A percentile compares a stretch with the other conserved stretches of the same genome.
Conservation (phyloP, 2,329 filamentous ascomycete genomes). For the Xylariaceae sp. region DNA sequence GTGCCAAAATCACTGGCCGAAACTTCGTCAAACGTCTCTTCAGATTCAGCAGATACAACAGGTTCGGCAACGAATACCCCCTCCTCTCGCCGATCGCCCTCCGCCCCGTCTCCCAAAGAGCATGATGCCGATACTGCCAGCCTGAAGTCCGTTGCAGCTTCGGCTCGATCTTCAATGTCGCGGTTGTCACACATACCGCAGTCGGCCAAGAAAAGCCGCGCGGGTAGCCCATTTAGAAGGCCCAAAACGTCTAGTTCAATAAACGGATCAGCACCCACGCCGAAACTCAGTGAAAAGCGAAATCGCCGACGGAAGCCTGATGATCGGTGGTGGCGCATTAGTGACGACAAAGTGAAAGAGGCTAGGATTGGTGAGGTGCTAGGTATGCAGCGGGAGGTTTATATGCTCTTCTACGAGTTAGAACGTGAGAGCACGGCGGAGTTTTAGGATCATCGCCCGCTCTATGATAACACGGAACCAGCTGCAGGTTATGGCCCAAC, state of each 20-base stretch:
- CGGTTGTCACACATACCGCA: slow-evolving; percentile 45
- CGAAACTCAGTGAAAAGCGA: slow-evolving; percentile 17
- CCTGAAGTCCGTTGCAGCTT: slow-evolving; percentile 54
- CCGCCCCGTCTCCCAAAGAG: slow-evolving; percentile 32
- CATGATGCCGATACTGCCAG: slow-evolving; percentile 49
- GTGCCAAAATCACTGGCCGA: slow-evolving; percentile 38
- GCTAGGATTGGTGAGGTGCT: slow-evolving; percentile 88
- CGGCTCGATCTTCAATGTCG: slow-evolving; percentile 52
- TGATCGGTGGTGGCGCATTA: slow-evolving; percentile 95
- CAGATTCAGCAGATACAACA: slow-evolving; percentile 26
- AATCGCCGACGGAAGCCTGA: slow-evolving; percentile 52
- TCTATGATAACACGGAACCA: slow-evolving; percentile 16
- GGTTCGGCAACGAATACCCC: slow-evolving; percentile 18
- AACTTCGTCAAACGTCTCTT: slow-evolving; percentile 38
- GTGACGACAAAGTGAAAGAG: slow-evolving; percentile 94
- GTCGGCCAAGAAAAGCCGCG: slow-evolving; percentile 34
- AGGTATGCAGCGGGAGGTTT: slow-evolving; percentile 92
- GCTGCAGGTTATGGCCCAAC: slow-evolving; percentile 14
- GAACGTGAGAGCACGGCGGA: slow-evolving; percentile 46
- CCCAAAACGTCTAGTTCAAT: slow-evolving; percentile 24
- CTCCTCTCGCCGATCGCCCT: slow-evolving; percentile 18
- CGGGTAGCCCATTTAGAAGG: slow-evolving; percentile 28
- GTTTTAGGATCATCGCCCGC: slow-evolving; percentile 17
- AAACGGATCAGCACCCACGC: slow-evolving; percentile 6
- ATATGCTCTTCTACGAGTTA: slow-evolving; percentile 92